Evolutionary conservation across 2,329 filamentous ascomycete genomes (phyloP).

Genomic region (Shiraia sp.): DNA sequence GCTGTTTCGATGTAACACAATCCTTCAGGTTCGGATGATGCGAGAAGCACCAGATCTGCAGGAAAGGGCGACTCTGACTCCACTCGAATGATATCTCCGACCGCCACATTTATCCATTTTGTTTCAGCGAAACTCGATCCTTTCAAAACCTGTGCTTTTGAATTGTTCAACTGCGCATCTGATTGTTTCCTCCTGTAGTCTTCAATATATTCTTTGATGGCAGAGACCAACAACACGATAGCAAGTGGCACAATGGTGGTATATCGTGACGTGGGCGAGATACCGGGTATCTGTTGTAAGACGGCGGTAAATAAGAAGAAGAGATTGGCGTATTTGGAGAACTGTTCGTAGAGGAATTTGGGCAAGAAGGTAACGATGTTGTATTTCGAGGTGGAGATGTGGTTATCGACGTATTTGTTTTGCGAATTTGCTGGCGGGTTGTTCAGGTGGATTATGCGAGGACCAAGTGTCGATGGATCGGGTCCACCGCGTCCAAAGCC

Average conservation of each 20-base stretch:
- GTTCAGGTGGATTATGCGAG: slow-evolving; percentile 92
- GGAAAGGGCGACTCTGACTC: slow-evolving; percentile 95
- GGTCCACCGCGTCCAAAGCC: slow-evolving; percentile 82
- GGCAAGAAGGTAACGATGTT: slow-evolving; percentile 90
- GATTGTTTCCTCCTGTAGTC: slow-evolving; percentile 88
- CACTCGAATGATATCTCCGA: slow-evolving; percentile 90
- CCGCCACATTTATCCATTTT: slow-evolving; percentile 90
- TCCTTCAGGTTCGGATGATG: slow-evolving; percentile 95
- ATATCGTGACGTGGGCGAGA: slow-evolving; percentile 93
- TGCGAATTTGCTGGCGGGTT: slow-evolving; percentile 88
- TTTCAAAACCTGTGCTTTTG: slow-evolving; percentile 78
- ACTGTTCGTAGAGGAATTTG: slow-evolving; percentile 97
- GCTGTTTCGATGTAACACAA: slow-evolving; percentile 98
- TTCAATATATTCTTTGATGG: slow-evolving; percentile 90
- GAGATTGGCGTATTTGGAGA: slow-evolving; percentile 98
- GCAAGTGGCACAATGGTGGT: slow-evolving; percentile 95
- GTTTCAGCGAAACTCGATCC: slow-evolving; percentile 84
- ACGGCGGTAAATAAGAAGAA: slow-evolving; percentile 98
- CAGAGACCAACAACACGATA: slow-evolving; percentile 91
- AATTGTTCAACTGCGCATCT: slow-evolving; percentile 85
- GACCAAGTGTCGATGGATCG: slow-evolving; percentile 88
- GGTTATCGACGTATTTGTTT: slow-evolving; percentile 94
- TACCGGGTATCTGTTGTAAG: slow-evolving; percentile 90
- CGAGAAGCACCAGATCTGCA: slow-evolving; percentile 87
- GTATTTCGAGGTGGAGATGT: slow-evolving; percentile 97